A percentile compares a stretch with the other conserved stretches of the same genome.
These are phyloP conservation scores for Auricularia cornea DNA, from an alignment of 768 basidiomycete species.

Conservation along the genomic window DNA sequence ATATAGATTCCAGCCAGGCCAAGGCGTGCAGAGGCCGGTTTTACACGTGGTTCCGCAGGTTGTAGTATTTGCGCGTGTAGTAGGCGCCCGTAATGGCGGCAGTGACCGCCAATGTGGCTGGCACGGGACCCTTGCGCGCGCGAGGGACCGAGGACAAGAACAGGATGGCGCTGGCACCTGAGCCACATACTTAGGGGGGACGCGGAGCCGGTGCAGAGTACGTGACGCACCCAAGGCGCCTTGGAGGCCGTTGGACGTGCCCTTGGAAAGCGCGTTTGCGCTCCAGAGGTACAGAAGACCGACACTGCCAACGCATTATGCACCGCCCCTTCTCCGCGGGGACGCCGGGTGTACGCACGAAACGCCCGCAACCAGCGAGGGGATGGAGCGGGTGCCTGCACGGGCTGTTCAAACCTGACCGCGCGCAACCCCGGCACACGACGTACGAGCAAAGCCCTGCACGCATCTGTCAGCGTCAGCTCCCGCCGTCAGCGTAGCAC, in stretches of 20 bases:
- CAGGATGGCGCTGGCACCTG: slow-evolving; percentile 70
- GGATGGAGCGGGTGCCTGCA: slow-evolving; percentile 63
- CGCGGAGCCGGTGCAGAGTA: neutral
- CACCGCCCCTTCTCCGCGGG: neutral
- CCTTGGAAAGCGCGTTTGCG: slow-evolving; percentile 65
- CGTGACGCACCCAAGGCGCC: slow-evolving; percentile 52
- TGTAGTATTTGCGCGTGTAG: slow-evolving; percentile 30
- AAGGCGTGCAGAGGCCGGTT: no score
- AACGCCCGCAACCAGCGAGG: slow-evolving; percentile 75
- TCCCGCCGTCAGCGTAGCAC: neutral
- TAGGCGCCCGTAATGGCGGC: slow-evolving; percentile 55
- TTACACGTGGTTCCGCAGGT: slow-evolving; percentile 5
- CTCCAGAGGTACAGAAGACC: slow-evolving; percentile 75
- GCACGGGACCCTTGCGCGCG: slow-evolving; percentile 65
- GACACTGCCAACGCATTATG: slow-evolving; percentile 39
- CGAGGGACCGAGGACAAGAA: slow-evolving; percentile 69
- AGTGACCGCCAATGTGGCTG: slow-evolving; percentile 51
- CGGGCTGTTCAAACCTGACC: slow-evolving; percentile 23
- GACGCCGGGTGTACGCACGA: slow-evolving; percentile 38
- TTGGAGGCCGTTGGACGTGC: slow-evolving; percentile 66
- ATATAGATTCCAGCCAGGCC: no score
- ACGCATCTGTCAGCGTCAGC: no score
- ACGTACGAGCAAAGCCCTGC: slow-evolving; percentile 7
- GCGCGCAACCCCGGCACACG: neutral
- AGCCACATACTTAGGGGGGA: neutral